phyloP scores from a whole-genome alignment of 2,329 filamentous ascomycete species.

The Aspergillus viridinutans region DNA sequence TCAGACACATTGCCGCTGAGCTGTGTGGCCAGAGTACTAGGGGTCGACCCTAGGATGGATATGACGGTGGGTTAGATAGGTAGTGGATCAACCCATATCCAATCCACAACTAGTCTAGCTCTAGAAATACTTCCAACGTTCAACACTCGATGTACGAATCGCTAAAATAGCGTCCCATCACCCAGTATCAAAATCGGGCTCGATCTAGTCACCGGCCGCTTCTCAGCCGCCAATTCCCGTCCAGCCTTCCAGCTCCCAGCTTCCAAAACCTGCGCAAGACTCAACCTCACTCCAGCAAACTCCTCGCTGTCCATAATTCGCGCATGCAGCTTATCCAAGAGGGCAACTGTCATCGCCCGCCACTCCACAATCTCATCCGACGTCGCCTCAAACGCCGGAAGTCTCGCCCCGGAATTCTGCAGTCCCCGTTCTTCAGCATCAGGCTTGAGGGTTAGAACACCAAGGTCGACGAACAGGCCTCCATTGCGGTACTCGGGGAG shows the following conservation, averaged over 20 bases:
- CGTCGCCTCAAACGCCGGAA: conserved; percentile 52
- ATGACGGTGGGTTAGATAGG: too few species aligned
- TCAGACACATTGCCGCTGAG: too few species aligned
- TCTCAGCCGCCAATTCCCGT: conserved; percentile 34
- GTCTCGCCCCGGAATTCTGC: conserved; percentile 37
- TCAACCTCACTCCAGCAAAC: conserved; percentile 36
- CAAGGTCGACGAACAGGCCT: conserved; percentile 61
- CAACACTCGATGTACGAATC: too few species aligned
- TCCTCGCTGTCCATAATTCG: conserved; percentile 45
- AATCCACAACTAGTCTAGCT: too few species aligned
- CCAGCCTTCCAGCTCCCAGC: conserved; percentile 52
- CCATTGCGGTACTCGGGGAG: conserved; percentile 71
- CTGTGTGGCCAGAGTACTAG: too few species aligned
- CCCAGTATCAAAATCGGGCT: conserved; percentile 39
- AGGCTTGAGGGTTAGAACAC: conserved; percentile 50
- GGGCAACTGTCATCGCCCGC: conserved; percentile 60
- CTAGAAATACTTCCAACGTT: too few species aligned
- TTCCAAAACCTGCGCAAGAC: conserved; percentile 50
- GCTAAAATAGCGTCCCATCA: conserved; percentile 39
- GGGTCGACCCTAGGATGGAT: too few species aligned
- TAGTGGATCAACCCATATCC: too few species aligned
- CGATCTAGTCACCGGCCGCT: conserved; percentile 28
- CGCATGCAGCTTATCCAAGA: conserved; percentile 52
- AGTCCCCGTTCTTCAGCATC: conserved; percentile 44
- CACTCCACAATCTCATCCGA: conserved; percentile 63